Evolutionary conservation across 2,329 filamentous ascomycete species (phyloP), one percentile per base, ranked within the genome.

Genomic region (Lecanicillium sp.): DNA sequence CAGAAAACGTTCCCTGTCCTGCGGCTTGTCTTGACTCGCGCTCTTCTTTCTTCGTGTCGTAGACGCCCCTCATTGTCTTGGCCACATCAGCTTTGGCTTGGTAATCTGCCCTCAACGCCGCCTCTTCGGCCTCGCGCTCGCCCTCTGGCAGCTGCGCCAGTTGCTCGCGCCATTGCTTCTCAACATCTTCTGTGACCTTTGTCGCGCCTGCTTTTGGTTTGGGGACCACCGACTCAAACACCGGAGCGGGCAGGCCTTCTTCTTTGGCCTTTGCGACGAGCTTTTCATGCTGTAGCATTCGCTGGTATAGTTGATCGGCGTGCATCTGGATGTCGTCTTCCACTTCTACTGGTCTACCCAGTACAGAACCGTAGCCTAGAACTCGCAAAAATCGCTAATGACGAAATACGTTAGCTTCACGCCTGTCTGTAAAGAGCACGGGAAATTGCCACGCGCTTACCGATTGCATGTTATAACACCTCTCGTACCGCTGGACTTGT

Each of bases 261-360:
- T 71, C 67, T 58, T 79, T 79, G 27, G 83, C 84, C 51, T 78
- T 72, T 46, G 83, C 77, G n/a, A 85, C 78, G 45, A 73, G 75
- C 15, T 68, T 70, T 61, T 98, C 90, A 56, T 94, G 87, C 44
- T 78, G 73, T 28, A 94, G 62, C 80, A 96, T 87, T 50, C 83
- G 78, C 53, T 90, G 84, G 61, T 88, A 98, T 29, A 98, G 71
- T 46, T 77, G 78, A 64, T 98, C 92, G 43, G 90, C 90, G 59
- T 95, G 89, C 81, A 96, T 86, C 62, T 96, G 92, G 45, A 98
- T 87, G 49, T 83, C 77, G 58, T 95, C 89, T 51, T 95, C 85
- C 37, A 85, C 73, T 20, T 80, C 72, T 1, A 71, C 64, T 8
- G 80, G 67, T 16, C 80, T 75, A 32, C 83, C 75, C 45, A 76